These are phyloP conservation scores for Lepiota venenata DNA, from an alignment of 768 basidiomycete species.

Conservation along the genomic window DNA sequence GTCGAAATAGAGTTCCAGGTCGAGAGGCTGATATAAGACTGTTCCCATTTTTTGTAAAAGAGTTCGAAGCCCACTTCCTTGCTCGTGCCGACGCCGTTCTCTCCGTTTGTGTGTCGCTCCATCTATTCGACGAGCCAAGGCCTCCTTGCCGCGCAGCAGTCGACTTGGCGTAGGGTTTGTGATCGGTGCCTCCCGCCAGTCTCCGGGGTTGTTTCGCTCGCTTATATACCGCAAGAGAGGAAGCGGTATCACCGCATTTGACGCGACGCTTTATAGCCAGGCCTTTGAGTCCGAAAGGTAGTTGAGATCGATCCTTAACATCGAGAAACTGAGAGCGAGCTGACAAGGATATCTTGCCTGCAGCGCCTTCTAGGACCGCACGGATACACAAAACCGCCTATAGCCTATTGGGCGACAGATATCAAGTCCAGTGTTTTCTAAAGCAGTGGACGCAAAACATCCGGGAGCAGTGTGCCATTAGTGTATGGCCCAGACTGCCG, in stretches of 20 bases:
- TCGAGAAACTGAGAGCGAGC: background rate
- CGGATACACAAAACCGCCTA: background rate
- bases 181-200: slow-evolving; percentile 1
- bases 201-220: background rate
- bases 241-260: slow-evolving; percentile 3
- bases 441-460: background rate
- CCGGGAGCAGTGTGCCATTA: background rate
- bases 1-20: slow-evolving; percentile 25
- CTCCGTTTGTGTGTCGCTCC: background rate
- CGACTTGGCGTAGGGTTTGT: background rate
- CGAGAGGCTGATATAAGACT: slow-evolving; percentile 23
- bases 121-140: background rate
- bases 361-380: background rate
- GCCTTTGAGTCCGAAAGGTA: slow-evolving; percentile 1
- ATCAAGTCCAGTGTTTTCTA: background rate
- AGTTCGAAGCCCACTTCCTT: slow-evolving; percentile 6
- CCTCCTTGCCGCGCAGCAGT: background rate
- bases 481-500: slow-evolving; percentile 1
- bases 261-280: background rate
- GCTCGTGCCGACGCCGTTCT: background rate
- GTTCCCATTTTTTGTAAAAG: background rate
- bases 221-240: background rate
- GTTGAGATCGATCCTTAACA: background rate
- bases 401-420: background rate
- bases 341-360: slow-evolving; percentile 1